Base-by-base conservation (phyloP, 352 stramenopile genomes). In the Saprolegnia parasitica region DNA sequence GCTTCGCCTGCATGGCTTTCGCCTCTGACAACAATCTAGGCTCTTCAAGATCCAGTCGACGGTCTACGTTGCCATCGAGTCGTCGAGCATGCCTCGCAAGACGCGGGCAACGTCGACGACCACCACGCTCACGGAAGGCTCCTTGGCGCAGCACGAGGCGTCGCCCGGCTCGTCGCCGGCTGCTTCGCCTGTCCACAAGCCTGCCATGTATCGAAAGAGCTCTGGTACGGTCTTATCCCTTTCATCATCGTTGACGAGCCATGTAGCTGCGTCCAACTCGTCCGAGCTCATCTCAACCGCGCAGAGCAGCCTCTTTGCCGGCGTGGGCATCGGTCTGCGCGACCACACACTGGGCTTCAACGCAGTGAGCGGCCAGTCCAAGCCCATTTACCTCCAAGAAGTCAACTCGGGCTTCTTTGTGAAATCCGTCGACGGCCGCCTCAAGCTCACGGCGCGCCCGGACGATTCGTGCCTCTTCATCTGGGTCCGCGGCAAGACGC, bases 401-500 rank as follows among this genome's bases (percentile, higher is more conserved):
- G 55, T 52, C 16, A 49, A 52, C 46, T 61, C 63, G n/a, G 63
- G 63, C 13, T 56, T 46, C 54, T 70, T 70, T 52, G 39, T 70
- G 20, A 70, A 70, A 26, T 49, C 45, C 16, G 35, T 32, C 21
- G 63, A 70, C 20, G 63, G 63, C 47, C 89, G 88, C 60, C 73
- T 93, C 39, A 78, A 87, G 55, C 79, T 93, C 49, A 91, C 83
- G 0, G 72, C 29, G 24, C 76, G 76, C 13, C 81, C 84, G 2
- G 84, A 88, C 35, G 77, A 79, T 0, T 84, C 82, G 39, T 91
- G 86, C 47, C 65, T 91, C n/a, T 93, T 93, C 67, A 75, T 90
- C 37, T 77, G 90, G 23, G 78, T 84, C 40, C 74, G 77, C 20
- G 84, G 86, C 15, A 91, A 91, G 56, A 88, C 82, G 0, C 84